phyloP scores from a whole-genome alignment of 805 yeast species.

The Wickerhamomyces strasburgensis region DNA sequence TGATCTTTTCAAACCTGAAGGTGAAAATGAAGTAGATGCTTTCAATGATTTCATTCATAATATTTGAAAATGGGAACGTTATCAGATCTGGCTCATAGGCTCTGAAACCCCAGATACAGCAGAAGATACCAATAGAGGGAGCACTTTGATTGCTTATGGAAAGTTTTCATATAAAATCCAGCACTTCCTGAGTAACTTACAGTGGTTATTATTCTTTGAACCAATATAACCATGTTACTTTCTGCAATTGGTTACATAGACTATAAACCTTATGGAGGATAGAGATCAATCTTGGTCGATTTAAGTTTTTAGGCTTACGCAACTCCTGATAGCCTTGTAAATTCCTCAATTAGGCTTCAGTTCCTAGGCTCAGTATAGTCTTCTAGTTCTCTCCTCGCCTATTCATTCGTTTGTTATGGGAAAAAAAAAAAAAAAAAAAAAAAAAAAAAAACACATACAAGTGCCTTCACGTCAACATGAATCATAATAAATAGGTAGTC shows the following conservation, averaged over 20 bases:
- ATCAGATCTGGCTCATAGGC: conserved; percentile 24
- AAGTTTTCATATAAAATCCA: conserved; percentile 37
- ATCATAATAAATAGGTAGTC: too few relatives aligned
- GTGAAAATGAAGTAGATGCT: conserved; percentile 20
- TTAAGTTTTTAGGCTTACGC: too few relatives aligned
- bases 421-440: too few relatives aligned
- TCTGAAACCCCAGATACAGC: conserved; percentile 11
- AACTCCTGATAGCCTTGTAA: too few relatives aligned
- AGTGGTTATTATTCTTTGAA: conserved; percentile 29
- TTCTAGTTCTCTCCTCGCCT: too few relatives aligned
- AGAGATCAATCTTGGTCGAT: too few relatives aligned
- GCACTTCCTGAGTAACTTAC: conserved; percentile 34
- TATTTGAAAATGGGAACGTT: conserved; percentile 42
- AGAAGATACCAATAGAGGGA: conserved; percentile 3
- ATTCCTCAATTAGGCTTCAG: too few relatives aligned
- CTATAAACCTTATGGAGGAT: too few relatives aligned
- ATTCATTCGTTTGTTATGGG: too few relatives aligned
- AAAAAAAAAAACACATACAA: too few relatives aligned
- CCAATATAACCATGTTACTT: conserved; percentile 34
- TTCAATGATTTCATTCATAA: conserved; percentile 34
- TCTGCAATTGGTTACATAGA: conserved; percentile 35
- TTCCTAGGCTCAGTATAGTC: too few relatives aligned
- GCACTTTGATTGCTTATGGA: conserved; percentile 33
- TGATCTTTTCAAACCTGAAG: conserved; percentile 24
- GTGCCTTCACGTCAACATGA: too few relatives aligned